Conservation (phyloP, 2,329 filamentous ascomycete species). For the Monilinia fructicola region DNA sequence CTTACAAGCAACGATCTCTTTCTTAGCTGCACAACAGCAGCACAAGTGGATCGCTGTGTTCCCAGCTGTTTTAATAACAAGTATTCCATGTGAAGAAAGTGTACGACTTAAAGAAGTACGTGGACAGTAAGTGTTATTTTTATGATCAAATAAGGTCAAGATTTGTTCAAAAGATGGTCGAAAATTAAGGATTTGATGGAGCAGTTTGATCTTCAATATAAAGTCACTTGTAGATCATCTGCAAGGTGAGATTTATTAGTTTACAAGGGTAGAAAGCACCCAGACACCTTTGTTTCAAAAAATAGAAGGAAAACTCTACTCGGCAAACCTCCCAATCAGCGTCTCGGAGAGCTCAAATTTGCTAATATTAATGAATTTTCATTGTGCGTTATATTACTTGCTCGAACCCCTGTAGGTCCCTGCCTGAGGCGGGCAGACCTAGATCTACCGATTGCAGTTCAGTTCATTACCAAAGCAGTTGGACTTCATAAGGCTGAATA, state of each 20-base stretch:
- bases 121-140: not conserved
- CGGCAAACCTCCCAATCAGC: conserved; percentile 3
- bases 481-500: conserved; percentile 11
- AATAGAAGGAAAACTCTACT: not conserved
- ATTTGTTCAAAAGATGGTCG: not conserved
- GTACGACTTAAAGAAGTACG: not conserved
- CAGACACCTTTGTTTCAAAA: not conserved
- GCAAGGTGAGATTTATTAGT: not conserved
- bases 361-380: conserved; percentile 2
- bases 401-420: conserved; percentile 3
- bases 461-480: not conserved
- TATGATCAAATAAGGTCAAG: not conserved
- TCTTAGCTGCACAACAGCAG: not conserved
- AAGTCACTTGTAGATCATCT: not conserved
- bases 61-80: not conserved
- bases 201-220: not conserved
- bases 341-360: not conserved
- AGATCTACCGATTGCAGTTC: not conserved
- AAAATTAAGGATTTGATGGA: not conserved
- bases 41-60: not conserved
- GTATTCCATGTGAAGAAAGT: not conserved
- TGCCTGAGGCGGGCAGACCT: conserved; percentile 9
- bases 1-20: not conserved
- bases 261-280: not conserved
- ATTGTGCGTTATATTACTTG: conserved; percentile 2